These are phyloP conservation scores for Trichosanthes cucumerina DNA, from an alignment of 306 rosid species.

Conservation along the genomic window DNA sequence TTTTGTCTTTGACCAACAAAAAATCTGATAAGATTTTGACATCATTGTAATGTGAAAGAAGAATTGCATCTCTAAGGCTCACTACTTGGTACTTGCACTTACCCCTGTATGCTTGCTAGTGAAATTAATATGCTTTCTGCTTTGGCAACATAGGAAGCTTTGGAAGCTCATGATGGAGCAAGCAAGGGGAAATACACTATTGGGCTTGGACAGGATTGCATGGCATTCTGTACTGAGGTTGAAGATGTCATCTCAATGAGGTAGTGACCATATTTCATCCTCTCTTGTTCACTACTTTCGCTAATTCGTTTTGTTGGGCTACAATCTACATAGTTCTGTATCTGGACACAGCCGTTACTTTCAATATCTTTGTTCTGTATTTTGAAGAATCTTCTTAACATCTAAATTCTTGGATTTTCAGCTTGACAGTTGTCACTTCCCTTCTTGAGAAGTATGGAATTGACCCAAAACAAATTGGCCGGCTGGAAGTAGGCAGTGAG, in stretches of 20 bases:
- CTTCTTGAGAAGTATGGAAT: conserved; percentile 81
- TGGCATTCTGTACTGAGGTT: conserved; percentile 85
- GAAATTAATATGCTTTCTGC: conserved; percentile 6
- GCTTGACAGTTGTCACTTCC: conserved; percentile 77
- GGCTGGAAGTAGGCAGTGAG: conserved; percentile 97
- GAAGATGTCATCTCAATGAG: conserved; percentile 99
- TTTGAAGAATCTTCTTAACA: neutral
- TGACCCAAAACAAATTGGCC: conserved; percentile 95
- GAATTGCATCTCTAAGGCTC: neutral
- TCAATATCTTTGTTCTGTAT: neutral
- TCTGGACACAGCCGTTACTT: neutral
- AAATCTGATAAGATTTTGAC: neutral
- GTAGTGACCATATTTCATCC: conserved; percentile 26
- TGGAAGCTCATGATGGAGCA: conserved; percentile 95
- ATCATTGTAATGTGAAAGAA: neutral
- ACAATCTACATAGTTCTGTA: neutral
- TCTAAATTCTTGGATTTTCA: conserved; percentile 35
- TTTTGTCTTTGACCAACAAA: neutral
- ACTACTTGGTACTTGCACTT: neutral
- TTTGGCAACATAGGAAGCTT: conserved; percentile 45
- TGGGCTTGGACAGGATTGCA: conserved; percentile 96
- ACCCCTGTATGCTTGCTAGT: neutral
- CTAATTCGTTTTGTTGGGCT: neutral
- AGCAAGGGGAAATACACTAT: conserved; percentile 96
- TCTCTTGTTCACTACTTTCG: conserved; percentile 6